Conservation (phyloP, 495 filamentous ascomycete genomes). For the Geopyxis carbonaria region DNA sequence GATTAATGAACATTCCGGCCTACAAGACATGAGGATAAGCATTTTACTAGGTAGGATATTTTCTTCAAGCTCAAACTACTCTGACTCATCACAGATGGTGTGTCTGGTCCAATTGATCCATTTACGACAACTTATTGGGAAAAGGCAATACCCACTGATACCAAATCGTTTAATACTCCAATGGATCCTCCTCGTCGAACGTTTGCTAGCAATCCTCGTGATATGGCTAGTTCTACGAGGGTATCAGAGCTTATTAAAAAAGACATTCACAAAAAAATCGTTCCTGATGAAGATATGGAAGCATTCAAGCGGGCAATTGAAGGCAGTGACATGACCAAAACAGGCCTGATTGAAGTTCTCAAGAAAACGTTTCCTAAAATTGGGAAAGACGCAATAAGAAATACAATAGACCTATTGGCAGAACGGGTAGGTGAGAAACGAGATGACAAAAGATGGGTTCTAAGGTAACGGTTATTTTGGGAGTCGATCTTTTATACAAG, state of each 20-base stretch:
- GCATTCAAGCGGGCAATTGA: conserved; percentile 58
- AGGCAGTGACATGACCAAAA: conserved; percentile 57
- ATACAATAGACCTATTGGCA: conserved; percentile 54
- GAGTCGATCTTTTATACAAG: no score
- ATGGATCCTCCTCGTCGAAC: conserved; percentile 29
- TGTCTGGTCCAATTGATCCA: conserved; percentile 51
- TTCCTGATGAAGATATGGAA: conserved; percentile 44
- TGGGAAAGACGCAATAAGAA: conserved; percentile 51
- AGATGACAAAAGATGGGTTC: conserved; percentile 22
- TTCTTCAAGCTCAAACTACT: background rate
- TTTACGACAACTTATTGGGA: conserved; percentile 73
- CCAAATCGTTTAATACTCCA: conserved; percentile 3
- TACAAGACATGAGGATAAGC: conserved; percentile 48
- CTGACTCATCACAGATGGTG: conserved; percentile 11
- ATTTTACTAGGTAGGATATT: conserved; percentile 46
- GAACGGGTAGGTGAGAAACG: conserved; percentile 42
- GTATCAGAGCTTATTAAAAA: background rate
- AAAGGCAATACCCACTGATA: conserved; percentile 8
- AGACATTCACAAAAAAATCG: conserved; percentile 29
- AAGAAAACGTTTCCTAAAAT: conserved; percentile 60
- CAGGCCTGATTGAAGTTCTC: conserved; percentile 56
- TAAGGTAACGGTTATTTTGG: no score
- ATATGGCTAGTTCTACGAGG: background rate
- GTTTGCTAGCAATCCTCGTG: conserved; percentile 16
- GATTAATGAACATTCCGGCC: conserved; percentile 28